A percentile compares a stretch with the other conserved stretches of the same genome.
Conservation (phyloP, 1,284 basidiomycete species). For the Papiliotrema laurentii region DNA sequence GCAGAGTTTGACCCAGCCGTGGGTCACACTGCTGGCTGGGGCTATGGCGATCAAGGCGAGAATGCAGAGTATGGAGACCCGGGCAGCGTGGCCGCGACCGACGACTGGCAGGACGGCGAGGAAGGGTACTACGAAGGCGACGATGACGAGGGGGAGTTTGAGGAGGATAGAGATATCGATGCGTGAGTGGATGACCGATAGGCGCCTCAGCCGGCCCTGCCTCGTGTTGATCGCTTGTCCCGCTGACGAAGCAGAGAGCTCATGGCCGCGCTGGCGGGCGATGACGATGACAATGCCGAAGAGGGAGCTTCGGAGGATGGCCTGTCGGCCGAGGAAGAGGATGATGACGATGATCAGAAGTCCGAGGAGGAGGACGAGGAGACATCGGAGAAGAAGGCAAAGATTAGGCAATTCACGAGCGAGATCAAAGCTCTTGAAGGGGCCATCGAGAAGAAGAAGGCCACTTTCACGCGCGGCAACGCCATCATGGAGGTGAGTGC, state of each 20-base stretch:
- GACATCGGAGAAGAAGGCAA: conserved; percentile 51
- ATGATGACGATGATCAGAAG: conserved; percentile 52
- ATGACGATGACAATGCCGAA: conserved; percentile 13
- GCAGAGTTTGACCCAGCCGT: conserved; percentile 40
- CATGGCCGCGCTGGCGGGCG: conserved; percentile 33
- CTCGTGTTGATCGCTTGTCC: background rate
- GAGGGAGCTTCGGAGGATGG: conserved; percentile 13
- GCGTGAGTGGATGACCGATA: conserved; percentile 12
- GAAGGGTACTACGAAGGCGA: conserved; percentile 45
- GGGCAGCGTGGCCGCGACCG: conserved; percentile 30
- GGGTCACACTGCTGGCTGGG: conserved; percentile 52
- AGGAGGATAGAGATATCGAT: conserved; percentile 28
- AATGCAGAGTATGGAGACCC: conserved; percentile 56
- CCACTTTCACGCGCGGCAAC: conserved; percentile 82
- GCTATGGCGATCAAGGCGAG: conserved; percentile 59
- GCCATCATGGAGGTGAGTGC: conserved; percentile 68
- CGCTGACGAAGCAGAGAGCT: conserved; percentile 21
- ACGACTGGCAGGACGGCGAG: conserved; percentile 29
- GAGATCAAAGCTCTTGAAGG: conserved; percentile 86
- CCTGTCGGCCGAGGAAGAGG: conserved; percentile 25
- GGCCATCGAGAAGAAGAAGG: conserved; percentile 77
- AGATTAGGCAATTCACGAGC: conserved; percentile 74
- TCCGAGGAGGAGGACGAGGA: conserved; percentile 68
- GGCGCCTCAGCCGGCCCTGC: no score
- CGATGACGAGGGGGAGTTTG: conserved; percentile 28